phyloP scores from a whole-genome alignment of 805 yeast genomes.

The Candida tammaniensis region DNA sequence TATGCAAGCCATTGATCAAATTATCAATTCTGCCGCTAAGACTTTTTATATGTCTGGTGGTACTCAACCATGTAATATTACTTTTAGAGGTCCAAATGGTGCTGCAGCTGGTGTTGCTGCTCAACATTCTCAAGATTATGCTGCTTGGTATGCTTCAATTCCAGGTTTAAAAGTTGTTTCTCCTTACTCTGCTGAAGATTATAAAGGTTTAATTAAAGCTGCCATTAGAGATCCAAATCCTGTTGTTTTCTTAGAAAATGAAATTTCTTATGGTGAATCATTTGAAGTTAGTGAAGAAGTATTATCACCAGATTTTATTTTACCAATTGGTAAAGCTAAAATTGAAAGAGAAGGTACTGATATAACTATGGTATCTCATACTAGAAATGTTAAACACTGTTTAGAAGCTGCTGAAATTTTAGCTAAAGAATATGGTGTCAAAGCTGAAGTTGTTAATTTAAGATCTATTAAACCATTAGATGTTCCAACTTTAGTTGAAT shows the following conservation, averaged over 20 bases:
- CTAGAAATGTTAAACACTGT: conserved; percentile 85
- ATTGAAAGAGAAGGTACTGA: conserved; percentile 92
- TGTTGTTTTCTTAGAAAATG: conserved; percentile 93
- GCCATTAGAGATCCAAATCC: conserved; percentile 99
- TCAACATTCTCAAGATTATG: conserved; percentile 97
- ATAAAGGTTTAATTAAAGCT: conserved; percentile 92
- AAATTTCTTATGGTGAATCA: conserved; percentile 87
- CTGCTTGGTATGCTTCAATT: conserved; percentile 97
- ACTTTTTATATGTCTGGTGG: conserved; percentile 99
- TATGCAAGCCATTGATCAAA: conserved; percentile 99
- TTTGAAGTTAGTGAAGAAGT: conserved; percentile 90
- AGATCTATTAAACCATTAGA: conserved; percentile 98
- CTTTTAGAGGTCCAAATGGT: conserved; percentile 99
- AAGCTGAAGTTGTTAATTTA: conserved; percentile 91
- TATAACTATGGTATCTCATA: conserved; percentile 83
- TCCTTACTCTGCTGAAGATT: conserved; percentile 94
- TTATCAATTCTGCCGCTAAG: conserved; percentile 97
- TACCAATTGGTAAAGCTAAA: conserved; percentile 96
- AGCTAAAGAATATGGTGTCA: conserved; percentile 79
- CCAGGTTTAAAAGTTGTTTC: conserved; percentile 97
- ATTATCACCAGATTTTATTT: conserved; percentile 78
- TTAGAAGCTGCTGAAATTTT: conserved; percentile 87
- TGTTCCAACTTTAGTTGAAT: conserved; percentile 74
- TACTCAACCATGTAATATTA: conserved; percentile 93
- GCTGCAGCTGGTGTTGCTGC: conserved; percentile 99